These are phyloP conservation scores for Solanum chiquidenum DNA, from an alignment of 257 asterid species.

Conservation along the genomic window DNA sequence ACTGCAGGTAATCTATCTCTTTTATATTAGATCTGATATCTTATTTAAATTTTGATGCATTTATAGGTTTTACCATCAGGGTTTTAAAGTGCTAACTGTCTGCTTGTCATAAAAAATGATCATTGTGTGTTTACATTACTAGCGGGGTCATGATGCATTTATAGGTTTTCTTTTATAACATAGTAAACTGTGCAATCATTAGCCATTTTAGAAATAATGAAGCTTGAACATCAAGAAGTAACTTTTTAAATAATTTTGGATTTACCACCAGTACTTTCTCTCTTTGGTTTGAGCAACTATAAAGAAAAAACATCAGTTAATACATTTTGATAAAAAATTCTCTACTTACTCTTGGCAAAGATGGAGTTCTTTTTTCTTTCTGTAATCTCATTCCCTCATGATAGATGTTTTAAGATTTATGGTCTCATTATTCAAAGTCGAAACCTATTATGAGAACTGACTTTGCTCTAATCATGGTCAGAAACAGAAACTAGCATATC, in stretches of 20 bases:
- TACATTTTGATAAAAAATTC: background rate
- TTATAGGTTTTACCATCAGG: background rate
- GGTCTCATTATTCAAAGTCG: background rate
- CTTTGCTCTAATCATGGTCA: background rate
- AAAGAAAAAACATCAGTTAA: background rate
- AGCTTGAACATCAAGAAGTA: background rate
- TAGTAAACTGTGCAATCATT: background rate
- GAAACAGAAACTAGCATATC: background rate
- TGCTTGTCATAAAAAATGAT: background rate
- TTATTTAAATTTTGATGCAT: background rate
- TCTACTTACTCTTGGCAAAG: background rate
- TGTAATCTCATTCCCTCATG: background rate
- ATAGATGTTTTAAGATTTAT: background rate
- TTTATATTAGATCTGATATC: background rate
- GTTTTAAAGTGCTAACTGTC: background rate
- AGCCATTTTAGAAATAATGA: background rate
- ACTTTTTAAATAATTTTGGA: background rate
- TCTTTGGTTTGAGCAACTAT: background rate
- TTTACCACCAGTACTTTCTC: background rate
- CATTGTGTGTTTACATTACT: background rate
- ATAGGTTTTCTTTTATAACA: background rate
- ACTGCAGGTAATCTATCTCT: conserved; percentile 44
- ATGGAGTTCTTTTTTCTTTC: background rate
- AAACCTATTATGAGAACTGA: background rate
- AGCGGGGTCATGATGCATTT: background rate